Evolutionary conservation across 148 eudicot genomes (phyloP).

Genomic region (Arctostaphylos glauca): DNA sequence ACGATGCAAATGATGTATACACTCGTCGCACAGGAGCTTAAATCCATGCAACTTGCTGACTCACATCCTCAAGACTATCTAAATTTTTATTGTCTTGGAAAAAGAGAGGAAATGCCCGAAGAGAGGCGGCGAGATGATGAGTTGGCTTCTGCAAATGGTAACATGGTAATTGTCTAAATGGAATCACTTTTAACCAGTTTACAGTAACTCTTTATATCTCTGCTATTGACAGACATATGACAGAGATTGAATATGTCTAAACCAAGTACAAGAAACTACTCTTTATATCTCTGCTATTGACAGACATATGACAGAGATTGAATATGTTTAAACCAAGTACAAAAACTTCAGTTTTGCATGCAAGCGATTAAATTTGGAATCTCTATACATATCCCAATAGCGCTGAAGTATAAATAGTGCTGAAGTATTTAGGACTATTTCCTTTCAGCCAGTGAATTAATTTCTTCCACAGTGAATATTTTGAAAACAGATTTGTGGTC

Average conservation of each 20-base stretch:
- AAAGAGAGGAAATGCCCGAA: slow-evolving; percentile 66
- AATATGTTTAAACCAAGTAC: too few species aligned
- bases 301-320: background rate
- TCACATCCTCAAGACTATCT: slow-evolving; percentile 72
- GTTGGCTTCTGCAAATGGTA: slow-evolving; percentile 36
- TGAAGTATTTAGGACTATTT: background rate
- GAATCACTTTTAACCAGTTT: slow-evolving; percentile 3
- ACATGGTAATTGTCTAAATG: slow-evolving; percentile 41
- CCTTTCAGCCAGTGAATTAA: background rate
- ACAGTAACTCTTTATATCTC: background rate
- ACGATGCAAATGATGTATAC: slow-evolving; percentile 90
- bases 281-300: background rate
- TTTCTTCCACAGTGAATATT: background rate
- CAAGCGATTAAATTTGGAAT: too few species aligned
- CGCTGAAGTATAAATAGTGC: background rate
- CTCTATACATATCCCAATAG: background rate
- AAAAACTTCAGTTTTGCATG: too few species aligned
- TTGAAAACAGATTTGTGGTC: background rate
- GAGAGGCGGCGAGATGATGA: slow-evolving; percentile 30
- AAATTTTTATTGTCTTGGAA: slow-evolving; percentile 92
- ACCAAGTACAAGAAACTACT: background rate
- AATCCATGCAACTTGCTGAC: slow-evolving; percentile 56
- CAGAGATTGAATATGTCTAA: too few species aligned
- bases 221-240: background rate
- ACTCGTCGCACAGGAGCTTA: slow-evolving; percentile 68